Percentiles rank a stretch among this genome's conserved stretches.
Evolutionary conservation across 768 basidiomycete genomes (phyloP).

Genomic region (Arthromyces matolae): DNA sequence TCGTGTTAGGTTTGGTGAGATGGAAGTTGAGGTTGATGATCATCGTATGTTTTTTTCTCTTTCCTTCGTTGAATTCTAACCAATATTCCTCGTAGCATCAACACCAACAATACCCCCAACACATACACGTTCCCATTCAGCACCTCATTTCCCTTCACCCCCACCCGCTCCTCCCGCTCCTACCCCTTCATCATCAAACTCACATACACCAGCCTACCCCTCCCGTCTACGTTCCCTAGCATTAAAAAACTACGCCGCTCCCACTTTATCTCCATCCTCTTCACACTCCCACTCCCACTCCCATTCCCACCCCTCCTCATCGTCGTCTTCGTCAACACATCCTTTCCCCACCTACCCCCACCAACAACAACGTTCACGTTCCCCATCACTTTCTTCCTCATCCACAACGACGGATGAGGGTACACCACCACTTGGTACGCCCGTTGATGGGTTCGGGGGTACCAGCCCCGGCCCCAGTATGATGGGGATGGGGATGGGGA

Average conservation of each 20-base stretch:
- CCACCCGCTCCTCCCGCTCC: slow-evolving; percentile 31
- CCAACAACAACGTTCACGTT: neutral
- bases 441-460: slow-evolving; percentile 10
- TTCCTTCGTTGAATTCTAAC: neutral
- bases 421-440: slow-evolving; percentile 9
- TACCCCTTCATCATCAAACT: too few relatives aligned
- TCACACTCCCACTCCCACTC: neutral
- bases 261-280: slow-evolving; percentile 15
- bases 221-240: slow-evolving; percentile 36
- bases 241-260: slow-evolving; percentile 50
- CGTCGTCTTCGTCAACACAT: neutral
- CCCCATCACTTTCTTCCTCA: slow-evolving; percentile 3
- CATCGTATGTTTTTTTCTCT: slow-evolving; percentile 26
- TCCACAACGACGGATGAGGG: neutral
- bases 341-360: neutral
- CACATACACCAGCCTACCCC: too few relatives aligned
- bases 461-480: slow-evolving; percentile 11
- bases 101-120: slow-evolving; percentile 8
- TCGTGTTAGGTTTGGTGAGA: slow-evolving; percentile 56
- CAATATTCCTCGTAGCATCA: slow-evolving; percentile 1
- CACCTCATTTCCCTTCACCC: slow-evolving; percentile 10
- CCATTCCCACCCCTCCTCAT: neutral
- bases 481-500: neutral
- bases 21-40: slow-evolving; percentile 13
- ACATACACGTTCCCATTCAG: neutral